Percentiles rank a stretch among this genome's conserved stretches.
These are phyloP conservation scores for Ramularia endophylla DNA, from an alignment of 2,329 filamentous ascomycete genomes.

Conservation along the genomic window DNA sequence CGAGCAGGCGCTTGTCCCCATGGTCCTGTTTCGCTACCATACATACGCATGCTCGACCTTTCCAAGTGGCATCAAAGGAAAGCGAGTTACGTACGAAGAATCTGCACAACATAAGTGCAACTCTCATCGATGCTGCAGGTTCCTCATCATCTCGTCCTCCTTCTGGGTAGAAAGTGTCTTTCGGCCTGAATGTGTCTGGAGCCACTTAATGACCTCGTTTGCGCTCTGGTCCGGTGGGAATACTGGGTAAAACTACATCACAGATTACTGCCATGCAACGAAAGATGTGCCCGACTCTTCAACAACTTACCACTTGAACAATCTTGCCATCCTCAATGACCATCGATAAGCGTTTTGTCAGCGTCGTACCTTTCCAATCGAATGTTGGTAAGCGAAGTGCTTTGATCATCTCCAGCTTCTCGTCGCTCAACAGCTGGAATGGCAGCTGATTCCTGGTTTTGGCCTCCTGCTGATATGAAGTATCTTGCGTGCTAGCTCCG, in stretches of 20 bases:
- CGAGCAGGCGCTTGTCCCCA: too few species aligned
- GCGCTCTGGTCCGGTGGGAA: slow-evolving; percentile 37
- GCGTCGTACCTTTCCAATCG: slow-evolving; percentile 32
- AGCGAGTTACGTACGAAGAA: too few species aligned
- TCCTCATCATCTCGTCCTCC: too few species aligned
- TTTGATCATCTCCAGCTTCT: slow-evolving; percentile 31
- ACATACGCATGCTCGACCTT: too few species aligned
- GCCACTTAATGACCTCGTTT: slow-evolving; percentile 2
- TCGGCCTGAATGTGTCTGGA: not conserved
- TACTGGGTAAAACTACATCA: slow-evolving; percentile 18
- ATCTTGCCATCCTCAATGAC: slow-evolving; percentile 37
- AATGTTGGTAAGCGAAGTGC: slow-evolving; percentile 36
- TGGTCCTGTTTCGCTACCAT: too few species aligned
- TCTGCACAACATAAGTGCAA: too few species aligned
- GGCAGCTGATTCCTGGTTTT: slow-evolving; percentile 35
- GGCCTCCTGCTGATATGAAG: slow-evolving; percentile 36
- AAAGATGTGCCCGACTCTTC: slow-evolving; percentile 27
- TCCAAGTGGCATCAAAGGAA: too few species aligned
- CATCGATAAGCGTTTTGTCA: slow-evolving; percentile 36
- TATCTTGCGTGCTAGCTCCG: slow-evolving; percentile 36
- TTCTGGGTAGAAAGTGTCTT: too few species aligned
- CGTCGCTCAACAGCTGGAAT: slow-evolving; percentile 39
- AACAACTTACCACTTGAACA: slow-evolving; percentile 39
- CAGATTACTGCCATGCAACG: too few species aligned
- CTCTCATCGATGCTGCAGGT: too few species aligned